Base-by-base conservation (phyloP, 2,329 filamentous ascomycete genomes). In the Claviceps capensis region DNA sequence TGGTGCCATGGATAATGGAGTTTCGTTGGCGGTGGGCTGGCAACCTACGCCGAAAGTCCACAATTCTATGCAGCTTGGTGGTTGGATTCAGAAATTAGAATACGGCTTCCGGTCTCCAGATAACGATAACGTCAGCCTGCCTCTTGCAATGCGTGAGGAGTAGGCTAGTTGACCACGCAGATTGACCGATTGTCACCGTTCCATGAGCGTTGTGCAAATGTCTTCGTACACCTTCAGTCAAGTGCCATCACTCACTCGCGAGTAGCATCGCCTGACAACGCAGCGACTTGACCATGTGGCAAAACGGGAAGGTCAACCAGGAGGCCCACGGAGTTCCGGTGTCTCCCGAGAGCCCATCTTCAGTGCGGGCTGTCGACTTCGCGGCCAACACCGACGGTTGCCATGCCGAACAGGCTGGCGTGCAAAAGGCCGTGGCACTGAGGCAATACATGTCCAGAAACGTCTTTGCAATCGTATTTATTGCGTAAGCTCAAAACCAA, bases 391-490 rank as follows among this genome's bases (percentile, higher is more conserved):
- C 63, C 62, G 47, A 40, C 26, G 4, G 11, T 22, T 19, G 1
- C 23, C 22, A 34, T 38, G 47, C 23, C 23, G 37, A 37, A 7
- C 49, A 51, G 19, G 47, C 42, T 26, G 53, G 53, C 37, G 49
- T 54, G 17, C 49, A 42, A 19, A 54, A 54, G 42, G 53, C 53
- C 13, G 42, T 49, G 46, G 60, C 61, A n/a, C 42, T 63, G 2
- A 51, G 52, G 14, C 40, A 54, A 22, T 57, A 59, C n/a, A 63
- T 61, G 61, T 59, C 61, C 0, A 57, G 52, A 7, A 60, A 56
- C 19, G 56, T 60, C 19, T 45, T 62, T 40, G 51, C 61, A 4
- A 43, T 62, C 7, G 61, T 60, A 0, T 62, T 62, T 44, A 52
- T 56, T 13, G 60, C 59, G 61, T 60, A 47, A 8, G 46, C 3